A percentile compares a stretch with the other conserved stretches of the same genome.
These are phyloP conservation scores for Plasmodium chabaudi DNA, from an alignment of 169 alveolate genomes.

Conservation along the genomic window DNA sequence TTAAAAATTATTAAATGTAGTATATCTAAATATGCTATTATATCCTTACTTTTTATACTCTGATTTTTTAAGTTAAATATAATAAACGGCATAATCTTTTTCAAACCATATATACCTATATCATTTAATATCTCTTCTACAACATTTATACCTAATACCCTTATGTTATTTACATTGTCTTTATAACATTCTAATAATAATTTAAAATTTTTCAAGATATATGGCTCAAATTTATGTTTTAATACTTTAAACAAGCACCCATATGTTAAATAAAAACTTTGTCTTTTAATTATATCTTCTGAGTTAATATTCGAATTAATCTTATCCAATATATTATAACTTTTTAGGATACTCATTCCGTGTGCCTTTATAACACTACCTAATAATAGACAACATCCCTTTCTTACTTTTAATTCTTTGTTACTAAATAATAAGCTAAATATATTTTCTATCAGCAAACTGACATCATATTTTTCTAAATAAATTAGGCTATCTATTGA, in stretches of 20 bases:
- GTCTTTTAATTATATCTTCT: slow-evolving; percentile 67
- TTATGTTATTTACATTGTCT: slow-evolving; percentile 72
- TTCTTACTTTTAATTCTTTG: slow-evolving; percentile 70
- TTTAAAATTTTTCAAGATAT: slow-evolving; percentile 50
- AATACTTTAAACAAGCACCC: slow-evolving; percentile 72
- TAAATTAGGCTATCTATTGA: slow-evolving; percentile 21
- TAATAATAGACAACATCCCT: slow-evolving; percentile 62
- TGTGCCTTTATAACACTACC: slow-evolving; percentile 76
- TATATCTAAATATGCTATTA: slow-evolving; percentile 57
- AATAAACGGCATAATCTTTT: slow-evolving; percentile 46
- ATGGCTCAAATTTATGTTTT: slow-evolving; percentile 67
- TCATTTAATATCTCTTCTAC: slow-evolving; percentile 70
- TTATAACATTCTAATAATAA: slow-evolving; percentile 74
- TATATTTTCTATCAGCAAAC: slow-evolving; percentile 27
- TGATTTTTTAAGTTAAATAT: slow-evolving; percentile 27
- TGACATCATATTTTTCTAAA: slow-evolving; percentile 50
- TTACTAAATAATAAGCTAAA: slow-evolving; percentile 24
- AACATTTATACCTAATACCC: slow-evolving; percentile 58
- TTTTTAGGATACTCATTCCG: slow-evolving; percentile 47
- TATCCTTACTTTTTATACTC: slow-evolving; percentile 39
- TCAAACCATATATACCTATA: slow-evolving; percentile 54
- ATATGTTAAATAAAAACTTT: slow-evolving; percentile 69
- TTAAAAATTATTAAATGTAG: slow-evolving; percentile 41
- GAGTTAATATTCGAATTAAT: slow-evolving; percentile 54
- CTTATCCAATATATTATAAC: slow-evolving; percentile 33